These are phyloP conservation scores for Penicillium silybi DNA, from an alignment of 495 filamentous ascomycete species.

Conservation along the genomic window DNA sequence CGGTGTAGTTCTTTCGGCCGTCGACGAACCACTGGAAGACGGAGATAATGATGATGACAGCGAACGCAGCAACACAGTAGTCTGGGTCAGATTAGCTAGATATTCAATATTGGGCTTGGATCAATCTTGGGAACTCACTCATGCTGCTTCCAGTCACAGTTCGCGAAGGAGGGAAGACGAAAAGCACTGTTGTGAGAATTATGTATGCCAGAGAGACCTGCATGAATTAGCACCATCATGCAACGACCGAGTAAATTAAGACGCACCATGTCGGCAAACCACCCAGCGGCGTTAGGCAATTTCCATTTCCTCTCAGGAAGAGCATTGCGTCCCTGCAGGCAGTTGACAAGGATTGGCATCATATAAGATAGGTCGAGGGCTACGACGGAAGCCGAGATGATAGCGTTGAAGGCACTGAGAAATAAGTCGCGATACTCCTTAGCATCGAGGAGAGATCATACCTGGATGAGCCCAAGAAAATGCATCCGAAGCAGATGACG, in stretches of 20 bases:
- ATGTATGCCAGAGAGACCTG: conserved; percentile 62
- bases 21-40: conserved; percentile 64
- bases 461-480: conserved; percentile 68
- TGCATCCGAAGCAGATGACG: conserved; percentile 63
- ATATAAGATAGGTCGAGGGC: conserved; percentile 66
- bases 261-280: conserved; percentile 55
- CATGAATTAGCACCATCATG: background rate
- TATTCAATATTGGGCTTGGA: background rate
- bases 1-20: conserved; percentile 62
- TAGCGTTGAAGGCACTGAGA: conserved; percentile 51
- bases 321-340: conserved; percentile 56
- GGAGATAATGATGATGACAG: conserved; percentile 60
- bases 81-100: conserved; percentile 26
- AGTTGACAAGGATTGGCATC: conserved; percentile 64
- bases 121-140: conserved; percentile 53
- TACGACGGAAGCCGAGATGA: conserved; percentile 67
- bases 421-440: background rate
- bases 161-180: conserved; percentile 64
- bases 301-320: conserved; percentile 58
- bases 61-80: conserved; percentile 67
- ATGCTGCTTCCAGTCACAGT: conserved; percentile 64
- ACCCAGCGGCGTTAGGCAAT: conserved; percentile 52
- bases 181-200: conserved; percentile 64
- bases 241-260: conserved; percentile 20
- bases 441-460: background rate